A percentile compares a stretch with the other conserved stretches of the same genome.
These are phyloP conservation scores for Lactifluus subvellereus DNA, from an alignment of 768 basidiomycete genomes.

Conservation along the genomic window DNA sequence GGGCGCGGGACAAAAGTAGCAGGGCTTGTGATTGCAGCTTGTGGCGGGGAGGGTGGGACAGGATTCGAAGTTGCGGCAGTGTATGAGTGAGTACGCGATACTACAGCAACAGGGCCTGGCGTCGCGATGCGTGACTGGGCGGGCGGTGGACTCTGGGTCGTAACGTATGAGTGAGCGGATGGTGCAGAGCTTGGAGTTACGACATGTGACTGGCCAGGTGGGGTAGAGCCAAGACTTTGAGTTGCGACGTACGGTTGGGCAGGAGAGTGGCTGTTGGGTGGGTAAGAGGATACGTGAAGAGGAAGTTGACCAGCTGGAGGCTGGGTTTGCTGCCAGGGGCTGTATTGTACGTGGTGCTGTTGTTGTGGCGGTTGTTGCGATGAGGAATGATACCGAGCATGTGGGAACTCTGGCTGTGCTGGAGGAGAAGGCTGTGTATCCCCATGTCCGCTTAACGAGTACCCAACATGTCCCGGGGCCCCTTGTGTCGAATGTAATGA, in stretches of 20 bases:
- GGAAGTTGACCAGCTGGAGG: not conserved
- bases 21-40: not conserved
- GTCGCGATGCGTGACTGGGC: not conserved
- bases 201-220: not conserved
- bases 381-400: not conserved
- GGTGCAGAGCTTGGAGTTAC: not conserved
- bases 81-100: not conserved
- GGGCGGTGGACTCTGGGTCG: not conserved
- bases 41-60: not conserved
- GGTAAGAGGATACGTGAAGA: not conserved
- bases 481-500: slow-evolving; percentile 2
- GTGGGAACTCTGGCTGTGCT: slow-evolving; percentile 6
- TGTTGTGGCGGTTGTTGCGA: not conserved
- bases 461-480: not conserved
- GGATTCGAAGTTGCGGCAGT: not conserved
- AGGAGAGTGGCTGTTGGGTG: not conserved
- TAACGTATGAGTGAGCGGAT: not conserved
- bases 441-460: not conserved
- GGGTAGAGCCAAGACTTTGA: not conserved
- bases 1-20: not conserved
- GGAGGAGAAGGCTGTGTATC: slow-evolving; percentile 11
- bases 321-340: not conserved
- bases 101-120: not conserved
- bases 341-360: not conserved
- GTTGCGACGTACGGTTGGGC: not conserved